These are phyloP conservation scores for Escallonia herrerae DNA, from an alignment of 129 eudicot genomes.

Conservation along the genomic window DNA sequence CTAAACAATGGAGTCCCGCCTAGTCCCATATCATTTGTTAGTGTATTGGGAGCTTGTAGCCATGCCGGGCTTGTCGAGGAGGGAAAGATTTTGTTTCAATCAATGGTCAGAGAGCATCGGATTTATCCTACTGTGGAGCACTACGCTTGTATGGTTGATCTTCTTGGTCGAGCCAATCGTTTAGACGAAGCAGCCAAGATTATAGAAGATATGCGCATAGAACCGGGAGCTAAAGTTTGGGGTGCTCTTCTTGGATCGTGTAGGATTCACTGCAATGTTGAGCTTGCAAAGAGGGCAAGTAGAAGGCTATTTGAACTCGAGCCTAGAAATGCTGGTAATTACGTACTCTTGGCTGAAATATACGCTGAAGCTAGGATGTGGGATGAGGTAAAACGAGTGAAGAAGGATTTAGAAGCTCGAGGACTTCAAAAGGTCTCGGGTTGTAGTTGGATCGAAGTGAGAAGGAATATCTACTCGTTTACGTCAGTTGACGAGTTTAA, in stretches of 20 bases:
- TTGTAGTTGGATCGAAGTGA: slow-evolving; percentile 79
- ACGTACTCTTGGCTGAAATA: slow-evolving; percentile 78
- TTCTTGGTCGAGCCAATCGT: slow-evolving; percentile 85
- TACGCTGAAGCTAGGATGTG: slow-evolving; percentile 68
- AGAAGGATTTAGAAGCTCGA: slow-evolving; percentile 46
- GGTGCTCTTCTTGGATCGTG: slow-evolving; percentile 94
- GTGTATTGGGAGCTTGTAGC: slow-evolving; percentile 88
- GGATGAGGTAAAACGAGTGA: slow-evolving; percentile 67
- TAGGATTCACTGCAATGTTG: slow-evolving; percentile 79
- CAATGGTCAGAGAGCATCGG: slow-evolving; percentile 50
- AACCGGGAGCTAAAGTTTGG: slow-evolving; percentile 90
- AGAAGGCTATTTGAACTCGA: slow-evolving; percentile 67
- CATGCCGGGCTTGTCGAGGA: slow-evolving; percentile 78
- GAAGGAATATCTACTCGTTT: slow-evolving; percentile 52
- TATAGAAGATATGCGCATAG: slow-evolving; percentile 61
- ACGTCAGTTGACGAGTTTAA: slow-evolving; percentile 69
- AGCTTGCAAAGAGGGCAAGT: slow-evolving; percentile 87
- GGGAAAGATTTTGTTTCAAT: slow-evolving; percentile 59
- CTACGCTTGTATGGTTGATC: slow-evolving; percentile 92
- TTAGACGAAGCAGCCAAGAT: slow-evolving; percentile 76
- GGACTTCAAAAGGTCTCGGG: slow-evolving; percentile 75
- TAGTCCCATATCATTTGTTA: slow-evolving; percentile 62
- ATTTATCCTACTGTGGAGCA: slow-evolving; percentile 68
- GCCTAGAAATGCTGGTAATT: slow-evolving; percentile 86
- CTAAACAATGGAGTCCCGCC: slow-evolving; percentile 40